Percentiles rank a stretch among this genome's conserved stretches.
Evolutionary conservation across 441 rosid genomes (phyloP).

Genomic region (Geranium incanum): DNA sequence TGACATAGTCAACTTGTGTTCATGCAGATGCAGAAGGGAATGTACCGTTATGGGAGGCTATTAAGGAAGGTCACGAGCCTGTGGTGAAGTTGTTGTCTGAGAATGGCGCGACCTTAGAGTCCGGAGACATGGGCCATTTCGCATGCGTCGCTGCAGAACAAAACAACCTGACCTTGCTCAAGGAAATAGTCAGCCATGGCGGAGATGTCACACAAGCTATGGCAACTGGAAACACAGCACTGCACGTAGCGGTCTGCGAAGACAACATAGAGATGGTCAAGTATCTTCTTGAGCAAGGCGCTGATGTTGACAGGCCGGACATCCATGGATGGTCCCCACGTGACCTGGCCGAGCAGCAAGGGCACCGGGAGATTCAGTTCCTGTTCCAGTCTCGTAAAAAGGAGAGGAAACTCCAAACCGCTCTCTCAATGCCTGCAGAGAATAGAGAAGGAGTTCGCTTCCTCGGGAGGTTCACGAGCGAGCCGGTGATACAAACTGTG

Average conservation of each 20-base stretch:
- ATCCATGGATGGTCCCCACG: conserved; percentile 67
- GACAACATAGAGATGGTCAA: conserved; percentile 60
- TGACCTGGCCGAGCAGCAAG: conserved; percentile 59
- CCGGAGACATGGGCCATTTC: conserved; percentile 47
- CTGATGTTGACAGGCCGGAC: conserved; percentile 62
- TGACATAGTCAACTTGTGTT: conserved; percentile 29
- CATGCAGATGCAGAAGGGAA: conserved; percentile 70
- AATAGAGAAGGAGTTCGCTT: not conserved
- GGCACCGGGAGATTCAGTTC: conserved; percentile 18
- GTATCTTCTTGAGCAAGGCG: conserved; percentile 64
- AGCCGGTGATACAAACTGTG: conserved; percentile 27
- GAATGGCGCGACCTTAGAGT: conserved; percentile 51
- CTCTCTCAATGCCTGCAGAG: conserved; percentile 21
- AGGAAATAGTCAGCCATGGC: conserved; percentile 40
- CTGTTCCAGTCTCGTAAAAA: conserved; percentile 20
- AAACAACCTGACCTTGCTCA: conserved; percentile 53
- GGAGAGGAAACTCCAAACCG: conserved; percentile 15
- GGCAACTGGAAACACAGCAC: conserved; percentile 48
- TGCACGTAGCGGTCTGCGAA: conserved; percentile 69
- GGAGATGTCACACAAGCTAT: conserved; percentile 55
- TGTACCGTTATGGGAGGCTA: conserved; percentile 84
- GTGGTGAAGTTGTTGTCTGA: conserved; percentile 47
- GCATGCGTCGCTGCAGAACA: conserved; percentile 53
- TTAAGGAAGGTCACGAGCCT: conserved; percentile 48
- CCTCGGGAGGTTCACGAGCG: not conserved